Conservation (phyloP, 2,329 filamentous ascomycete genomes). For the Dactylonectria estremocensis region DNA sequence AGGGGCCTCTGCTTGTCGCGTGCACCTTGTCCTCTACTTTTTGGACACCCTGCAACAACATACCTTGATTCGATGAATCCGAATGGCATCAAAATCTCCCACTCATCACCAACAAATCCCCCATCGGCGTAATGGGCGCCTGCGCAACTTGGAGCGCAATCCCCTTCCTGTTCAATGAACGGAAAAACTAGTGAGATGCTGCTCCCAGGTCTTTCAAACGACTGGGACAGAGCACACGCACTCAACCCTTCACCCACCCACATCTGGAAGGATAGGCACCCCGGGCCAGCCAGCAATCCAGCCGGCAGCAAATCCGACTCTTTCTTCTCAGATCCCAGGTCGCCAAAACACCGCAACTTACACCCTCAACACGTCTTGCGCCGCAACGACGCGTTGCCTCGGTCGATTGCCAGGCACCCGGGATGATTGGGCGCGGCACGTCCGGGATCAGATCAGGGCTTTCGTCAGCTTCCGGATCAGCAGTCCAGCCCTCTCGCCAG, state of each 20-base stretch:
- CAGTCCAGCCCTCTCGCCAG: conserved; percentile 35
- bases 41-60: conserved; percentile 26
- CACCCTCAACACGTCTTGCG: neutral
- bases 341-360: neutral
- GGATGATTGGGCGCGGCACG: conserved; percentile 41
- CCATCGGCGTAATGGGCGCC: conserved; percentile 34
- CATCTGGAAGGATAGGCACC: conserved; percentile 12
- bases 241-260: conserved; percentile 1
- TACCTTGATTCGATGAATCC: conserved; percentile 27
- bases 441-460: conserved; percentile 38
- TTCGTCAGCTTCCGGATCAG: conserved; percentile 46
- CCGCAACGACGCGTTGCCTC: conserved; percentile 21
- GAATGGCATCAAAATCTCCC: conserved; percentile 33
- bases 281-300: neutral
- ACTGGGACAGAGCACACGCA: neutral
- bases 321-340: neutral
- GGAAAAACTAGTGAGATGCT: conserved; percentile 29
- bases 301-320: neutral
- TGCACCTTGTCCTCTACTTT: conserved; percentile 4
- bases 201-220: conserved; percentile 9
- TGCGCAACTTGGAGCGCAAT: conserved; percentile 35
- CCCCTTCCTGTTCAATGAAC: conserved; percentile 17
- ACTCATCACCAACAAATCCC: conserved; percentile 22
- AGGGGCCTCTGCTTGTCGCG: conserved; percentile 15
- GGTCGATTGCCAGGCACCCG: conserved; percentile 6